These are phyloP conservation scores for Cyberlindnera maclurae DNA, from an alignment of 805 yeast genomes.

Conservation along the genomic window DNA sequence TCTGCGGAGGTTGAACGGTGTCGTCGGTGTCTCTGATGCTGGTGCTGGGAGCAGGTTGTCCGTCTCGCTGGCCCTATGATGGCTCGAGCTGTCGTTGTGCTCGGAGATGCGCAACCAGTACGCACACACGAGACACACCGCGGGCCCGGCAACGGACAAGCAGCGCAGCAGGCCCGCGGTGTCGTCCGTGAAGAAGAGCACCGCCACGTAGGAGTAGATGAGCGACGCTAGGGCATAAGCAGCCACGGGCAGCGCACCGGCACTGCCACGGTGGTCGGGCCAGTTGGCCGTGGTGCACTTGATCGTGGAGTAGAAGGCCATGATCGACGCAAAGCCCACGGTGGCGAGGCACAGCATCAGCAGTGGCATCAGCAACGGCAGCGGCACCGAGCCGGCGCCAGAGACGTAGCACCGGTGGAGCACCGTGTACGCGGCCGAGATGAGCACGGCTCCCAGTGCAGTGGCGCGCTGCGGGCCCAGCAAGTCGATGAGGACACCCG, in stretches of 20 bases:
- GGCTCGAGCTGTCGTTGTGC: slow-evolving; percentile 9
- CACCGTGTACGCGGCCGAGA: slow-evolving; percentile 47
- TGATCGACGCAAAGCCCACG: slow-evolving; percentile 60
- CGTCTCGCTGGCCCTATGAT: slow-evolving; percentile 1
- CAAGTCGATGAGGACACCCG: slow-evolving; percentile 60
- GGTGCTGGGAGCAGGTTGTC: slow-evolving; percentile 4
- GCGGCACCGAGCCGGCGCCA: slow-evolving; percentile 31
- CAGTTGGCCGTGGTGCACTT: slow-evolving; percentile 47
- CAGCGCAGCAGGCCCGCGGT: slow-evolving; percentile 51
- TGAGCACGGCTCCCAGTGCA: slow-evolving; percentile 46
- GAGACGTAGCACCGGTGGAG: slow-evolving; percentile 41
- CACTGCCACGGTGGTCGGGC: slow-evolving; percentile 52
- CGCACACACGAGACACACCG: slow-evolving; percentile 26
- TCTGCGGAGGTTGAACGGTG: slow-evolving; percentile 11
- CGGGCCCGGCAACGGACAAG: slow-evolving; percentile 43
- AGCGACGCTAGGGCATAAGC: slow-evolving; percentile 64
- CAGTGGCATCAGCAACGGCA: too few relatives aligned
- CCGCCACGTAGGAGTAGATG: slow-evolving; percentile 51
- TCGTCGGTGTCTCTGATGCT: slow-evolving; percentile 3
- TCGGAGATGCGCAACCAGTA: slow-evolving; percentile 23
- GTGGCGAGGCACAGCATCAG: slow-evolving; percentile 43
- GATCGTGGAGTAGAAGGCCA: slow-evolving; percentile 53
- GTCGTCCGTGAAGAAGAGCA: slow-evolving; percentile 42
- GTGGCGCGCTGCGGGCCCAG: slow-evolving; percentile 50
- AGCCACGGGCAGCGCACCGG: slow-evolving; percentile 25